These are phyloP conservation scores for Chaetoscypha palmicola DNA, from an alignment of 2,329 filamentous ascomycete species.

Conservation along the genomic window DNA sequence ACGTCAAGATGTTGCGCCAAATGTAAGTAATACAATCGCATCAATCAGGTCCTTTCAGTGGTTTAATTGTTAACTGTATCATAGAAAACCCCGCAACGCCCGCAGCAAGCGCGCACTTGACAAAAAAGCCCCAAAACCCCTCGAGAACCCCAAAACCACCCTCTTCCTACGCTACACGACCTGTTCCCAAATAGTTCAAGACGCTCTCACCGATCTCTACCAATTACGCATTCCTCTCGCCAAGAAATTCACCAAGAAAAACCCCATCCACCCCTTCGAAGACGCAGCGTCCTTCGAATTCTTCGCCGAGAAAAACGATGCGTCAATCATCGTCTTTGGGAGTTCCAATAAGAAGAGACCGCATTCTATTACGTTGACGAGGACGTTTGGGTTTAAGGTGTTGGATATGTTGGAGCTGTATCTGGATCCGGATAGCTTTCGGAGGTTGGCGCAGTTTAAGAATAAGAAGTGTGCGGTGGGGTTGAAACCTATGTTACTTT, in stretches of 20 bases:
- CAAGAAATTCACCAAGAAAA: constrained; percentile 96
- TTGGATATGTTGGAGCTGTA: constrained; percentile 93
- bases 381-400: constrained; percentile 79
- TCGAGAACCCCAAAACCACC: constrained; percentile 85
- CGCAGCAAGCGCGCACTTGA: constrained; percentile 93
- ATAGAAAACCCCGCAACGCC: constrained; percentile 66
- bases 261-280: constrained; percentile 90
- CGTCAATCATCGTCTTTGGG: constrained; percentile 76
- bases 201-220: constrained; percentile 78
- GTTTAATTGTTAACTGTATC: constrained; percentile 5
- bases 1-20: constrained; percentile 31
- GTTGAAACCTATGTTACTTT: constrained; percentile 83
- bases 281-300: constrained; percentile 84
- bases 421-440: constrained; percentile 67
- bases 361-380: constrained; percentile 74
- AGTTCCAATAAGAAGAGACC: constrained; percentile 91
- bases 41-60: not conserved
- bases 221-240: constrained; percentile 76
- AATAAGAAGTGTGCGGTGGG: constrained; percentile 70
- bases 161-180: constrained; percentile 84
- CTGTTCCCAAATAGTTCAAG: constrained; percentile 75
- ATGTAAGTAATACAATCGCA: constrained; percentile 20
- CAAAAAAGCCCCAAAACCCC: constrained; percentile 79
- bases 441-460: constrained; percentile 68
- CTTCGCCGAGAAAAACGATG: constrained; percentile 94